Percentiles rank a stretch among this genome's conserved stretches.
These are phyloP conservation scores for Bruguiera gymnorhiza DNA, from an alignment of 345 rosid species.

Conservation along the genomic window DNA sequence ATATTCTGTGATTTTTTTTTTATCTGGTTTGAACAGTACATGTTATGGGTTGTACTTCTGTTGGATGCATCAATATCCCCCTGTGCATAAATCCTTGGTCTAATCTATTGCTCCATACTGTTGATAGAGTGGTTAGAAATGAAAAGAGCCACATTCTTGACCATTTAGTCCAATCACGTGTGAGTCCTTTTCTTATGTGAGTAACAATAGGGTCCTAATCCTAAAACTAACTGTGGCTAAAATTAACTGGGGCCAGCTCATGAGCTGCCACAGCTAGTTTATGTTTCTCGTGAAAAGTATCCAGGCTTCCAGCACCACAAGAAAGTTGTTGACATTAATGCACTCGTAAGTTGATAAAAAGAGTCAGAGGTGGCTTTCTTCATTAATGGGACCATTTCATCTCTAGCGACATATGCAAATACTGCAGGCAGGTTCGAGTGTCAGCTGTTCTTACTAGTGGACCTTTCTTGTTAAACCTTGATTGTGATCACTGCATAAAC, in stretches of 20 bases:
- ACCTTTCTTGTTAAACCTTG: constrained; percentile 85
- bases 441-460: constrained; percentile 85
- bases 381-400: constrained; percentile 11
- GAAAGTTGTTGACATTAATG: constrained; percentile 96
- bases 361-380: constrained; percentile 10
- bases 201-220: too few relatives aligned
- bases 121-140: too few relatives aligned
- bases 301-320: constrained; percentile 99
- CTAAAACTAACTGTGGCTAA: too few relatives aligned
- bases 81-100: too few relatives aligned
- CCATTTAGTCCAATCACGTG: too few relatives aligned
- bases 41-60: too few relatives aligned
- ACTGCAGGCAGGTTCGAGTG: constrained; percentile 75
- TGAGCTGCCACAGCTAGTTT: constrained; percentile 84
- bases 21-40: too few relatives aligned
- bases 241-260: constrained; percentile 3
- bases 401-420: constrained; percentile 1
- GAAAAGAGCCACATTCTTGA: too few relatives aligned
- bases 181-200: too few relatives aligned
- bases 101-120: too few relatives aligned
- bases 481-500: constrained; percentile 83
- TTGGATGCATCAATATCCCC: too few relatives aligned
- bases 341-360: constrained; percentile 50
- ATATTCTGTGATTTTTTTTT: too few relatives aligned
- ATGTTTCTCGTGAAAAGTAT: constrained; percentile 92